phyloP scores from a whole-genome alignment of 169 alveolate species.

The Miamiensis avidus region DNA sequence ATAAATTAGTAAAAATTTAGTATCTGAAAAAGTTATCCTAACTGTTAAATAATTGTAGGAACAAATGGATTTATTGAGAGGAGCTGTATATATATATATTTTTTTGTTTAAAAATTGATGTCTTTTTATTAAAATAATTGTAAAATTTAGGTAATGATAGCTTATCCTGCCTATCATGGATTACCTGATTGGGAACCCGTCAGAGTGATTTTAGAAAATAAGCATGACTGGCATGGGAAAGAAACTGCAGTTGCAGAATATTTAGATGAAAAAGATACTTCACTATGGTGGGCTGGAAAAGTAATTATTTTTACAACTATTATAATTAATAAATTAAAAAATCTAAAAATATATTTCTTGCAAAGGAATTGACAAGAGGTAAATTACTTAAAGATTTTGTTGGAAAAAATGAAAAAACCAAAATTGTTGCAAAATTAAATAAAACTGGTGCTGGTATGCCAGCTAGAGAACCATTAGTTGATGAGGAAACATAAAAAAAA shows the following conservation, averaged over 20 bases:
- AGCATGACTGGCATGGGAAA: conserved; percentile 75
- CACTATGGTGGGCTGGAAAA: conserved; percentile 97
- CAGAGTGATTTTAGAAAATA: conserved; percentile 84
- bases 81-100: conserved; percentile 58
- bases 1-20: conserved; percentile 77
- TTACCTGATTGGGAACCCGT: conserved; percentile 95
- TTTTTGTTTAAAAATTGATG: too few relatives aligned
- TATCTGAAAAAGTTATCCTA: conserved; percentile 58
- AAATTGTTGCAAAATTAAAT: conserved; percentile 90
- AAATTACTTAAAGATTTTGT: conserved; percentile 81
- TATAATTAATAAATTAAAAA: too few relatives aligned
- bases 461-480: conserved; percentile 94
- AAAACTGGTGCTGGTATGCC: conserved; percentile 94
- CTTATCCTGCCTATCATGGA: conserved; percentile 95
- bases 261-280: conserved; percentile 76
- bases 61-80: conserved; percentile 84
- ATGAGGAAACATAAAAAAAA: conserved; percentile 94
- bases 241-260: conserved; percentile 66
- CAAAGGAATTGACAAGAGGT: conserved; percentile 82
- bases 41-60: conserved; percentile 72
- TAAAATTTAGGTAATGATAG: conserved; percentile 74
- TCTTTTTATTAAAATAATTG: neutral
- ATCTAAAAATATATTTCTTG: too few relatives aligned
- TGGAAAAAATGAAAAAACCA: conserved; percentile 95
- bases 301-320: neutral